Conservation (phyloP, 495 filamentous ascomycete genomes). For the Staphylotrichum tortipilum region DNA sequence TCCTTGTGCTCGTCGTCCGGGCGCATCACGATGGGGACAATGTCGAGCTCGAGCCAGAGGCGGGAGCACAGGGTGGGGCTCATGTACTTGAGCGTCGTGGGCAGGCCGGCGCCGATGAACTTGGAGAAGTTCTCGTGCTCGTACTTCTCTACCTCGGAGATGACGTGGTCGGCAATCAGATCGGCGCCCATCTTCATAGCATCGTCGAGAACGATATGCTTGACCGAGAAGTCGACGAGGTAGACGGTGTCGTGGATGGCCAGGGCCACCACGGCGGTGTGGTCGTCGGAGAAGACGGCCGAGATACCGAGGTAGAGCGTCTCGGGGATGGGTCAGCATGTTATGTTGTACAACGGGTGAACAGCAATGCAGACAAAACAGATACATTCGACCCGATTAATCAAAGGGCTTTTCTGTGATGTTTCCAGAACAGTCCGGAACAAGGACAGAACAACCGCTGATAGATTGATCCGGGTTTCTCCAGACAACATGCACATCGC, state of each 20-base stretch:
- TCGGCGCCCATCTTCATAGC: conserved; percentile 31
- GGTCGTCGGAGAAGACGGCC: conserved; percentile 39
- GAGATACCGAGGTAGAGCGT: conserved; percentile 59
- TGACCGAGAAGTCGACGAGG: conserved; percentile 64
- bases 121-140: conserved; percentile 56
- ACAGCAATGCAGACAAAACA: too few species aligned
- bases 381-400: too few species aligned
- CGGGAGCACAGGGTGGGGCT: conserved; percentile 57
- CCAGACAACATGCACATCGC: too few species aligned
- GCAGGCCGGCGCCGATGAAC: conserved; percentile 57
- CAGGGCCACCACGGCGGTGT: conserved; percentile 50
- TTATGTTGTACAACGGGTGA: conserved; percentile 15
- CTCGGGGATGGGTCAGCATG: conserved; percentile 37
- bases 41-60: conserved; percentile 75
- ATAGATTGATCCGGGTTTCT: too few species aligned
- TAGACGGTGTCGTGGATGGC: conserved; percentile 74
- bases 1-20: conserved; percentile 37
- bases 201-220: conserved; percentile 37
- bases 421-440: too few species aligned
- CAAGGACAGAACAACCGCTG: too few species aligned
- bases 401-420: too few species aligned
- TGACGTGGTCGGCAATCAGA: conserved; percentile 45
- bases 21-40: conserved; percentile 56
- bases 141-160: conserved; percentile 46
- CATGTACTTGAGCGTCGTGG: conserved; percentile 38